Evolutionary conservation across 345 rosid genomes (phyloP).

Genomic region (Eucalyptus sp.): DNA sequence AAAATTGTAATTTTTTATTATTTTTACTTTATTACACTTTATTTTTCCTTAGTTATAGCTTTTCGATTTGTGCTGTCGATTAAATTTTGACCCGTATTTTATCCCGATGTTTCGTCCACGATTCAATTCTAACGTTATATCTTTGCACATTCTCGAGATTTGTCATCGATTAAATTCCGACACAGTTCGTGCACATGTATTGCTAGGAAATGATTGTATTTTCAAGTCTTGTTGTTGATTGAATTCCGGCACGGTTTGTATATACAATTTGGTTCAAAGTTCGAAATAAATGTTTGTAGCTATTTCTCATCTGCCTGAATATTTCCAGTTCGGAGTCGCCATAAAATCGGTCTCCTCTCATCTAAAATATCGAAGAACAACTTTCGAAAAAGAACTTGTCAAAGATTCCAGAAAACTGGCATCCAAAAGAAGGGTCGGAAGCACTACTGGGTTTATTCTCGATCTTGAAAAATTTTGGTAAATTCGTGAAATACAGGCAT

Average conservation of each 20-base stretch:
- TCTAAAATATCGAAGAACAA: too few species aligned
- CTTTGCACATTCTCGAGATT: rapidly evolving
- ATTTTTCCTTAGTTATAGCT: too few species aligned
- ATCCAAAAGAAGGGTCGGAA: neutral
- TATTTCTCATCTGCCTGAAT: rapidly evolving
- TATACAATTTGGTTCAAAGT: rapidly evolving
- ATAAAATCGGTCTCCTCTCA: too few species aligned
- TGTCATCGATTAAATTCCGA: too few species aligned
- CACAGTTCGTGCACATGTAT: rapidly evolving
- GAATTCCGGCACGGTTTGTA: rapidly evolving
- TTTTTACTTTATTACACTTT: rapidly evolving
- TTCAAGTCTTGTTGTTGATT: too few species aligned
- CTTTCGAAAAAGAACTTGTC: too few species aligned
- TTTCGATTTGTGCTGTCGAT: rapidly evolving
- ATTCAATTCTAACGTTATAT: rapidly evolving
- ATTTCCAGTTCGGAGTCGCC: rapidly evolving
- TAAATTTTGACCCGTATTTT: rapidly evolving
- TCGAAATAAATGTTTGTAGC: too few species aligned
- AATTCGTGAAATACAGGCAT: neutral
- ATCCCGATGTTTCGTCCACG: rapidly evolving
- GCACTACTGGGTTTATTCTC: neutral
- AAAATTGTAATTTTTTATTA: too few species aligned
- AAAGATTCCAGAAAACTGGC: too few species aligned
- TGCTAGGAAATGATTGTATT: too few species aligned
- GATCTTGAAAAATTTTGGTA: neutral